Evolutionary conservation across 2,329 filamentous ascomycete species (phyloP).

Genomic region (Elsinoe australis): DNA sequence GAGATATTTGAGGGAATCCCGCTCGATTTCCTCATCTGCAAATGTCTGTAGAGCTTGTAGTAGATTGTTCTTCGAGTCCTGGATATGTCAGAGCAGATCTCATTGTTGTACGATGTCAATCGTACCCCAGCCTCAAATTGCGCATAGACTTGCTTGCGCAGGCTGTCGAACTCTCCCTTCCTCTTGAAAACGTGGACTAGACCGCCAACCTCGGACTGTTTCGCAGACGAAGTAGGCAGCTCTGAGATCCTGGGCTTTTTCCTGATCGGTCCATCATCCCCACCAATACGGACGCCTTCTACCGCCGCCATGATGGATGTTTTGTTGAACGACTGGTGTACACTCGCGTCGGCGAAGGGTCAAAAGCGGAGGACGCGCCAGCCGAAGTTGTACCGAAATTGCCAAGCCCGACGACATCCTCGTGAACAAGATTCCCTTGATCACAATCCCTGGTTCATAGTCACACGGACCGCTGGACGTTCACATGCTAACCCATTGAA

Average conservation of each 20-base stretch:
- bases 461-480: slow-evolving; percentile 13
- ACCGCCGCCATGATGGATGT: slow-evolving; percentile 20
- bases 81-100: slow-evolving; percentile 7
- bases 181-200: slow-evolving; percentile 79
- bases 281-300: slow-evolving; percentile 13
- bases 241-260: slow-evolving; percentile 67
- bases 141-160: slow-evolving; percentile 69
- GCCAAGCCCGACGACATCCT: slow-evolving; percentile 5
- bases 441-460: slow-evolving; percentile 4
- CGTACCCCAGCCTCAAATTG: slow-evolving; percentile 64
- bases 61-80: slow-evolving; percentile 61
- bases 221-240: slow-evolving; percentile 64
- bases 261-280: slow-evolving; percentile 29
- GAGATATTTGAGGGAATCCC: slow-evolving; percentile 59
- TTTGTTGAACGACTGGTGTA: not conserved
- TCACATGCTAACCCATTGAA: slow-evolving; percentile 14
- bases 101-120: not conserved
- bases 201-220: slow-evolving; percentile 63
- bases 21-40: slow-evolving; percentile 66
- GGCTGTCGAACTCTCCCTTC: slow-evolving; percentile 71
- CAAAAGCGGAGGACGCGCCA: slow-evolving; percentile 1
- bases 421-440: slow-evolving; percentile 12
- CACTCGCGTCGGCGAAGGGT: slow-evolving; percentile 1
- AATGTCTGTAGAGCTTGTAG: slow-evolving; percentile 37
- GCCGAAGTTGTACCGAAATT: slow-evolving; percentile 12